Conservation (phyloP, 2,329 filamentous ascomycete genomes). For the Sordariomycetes sp. region DNA sequence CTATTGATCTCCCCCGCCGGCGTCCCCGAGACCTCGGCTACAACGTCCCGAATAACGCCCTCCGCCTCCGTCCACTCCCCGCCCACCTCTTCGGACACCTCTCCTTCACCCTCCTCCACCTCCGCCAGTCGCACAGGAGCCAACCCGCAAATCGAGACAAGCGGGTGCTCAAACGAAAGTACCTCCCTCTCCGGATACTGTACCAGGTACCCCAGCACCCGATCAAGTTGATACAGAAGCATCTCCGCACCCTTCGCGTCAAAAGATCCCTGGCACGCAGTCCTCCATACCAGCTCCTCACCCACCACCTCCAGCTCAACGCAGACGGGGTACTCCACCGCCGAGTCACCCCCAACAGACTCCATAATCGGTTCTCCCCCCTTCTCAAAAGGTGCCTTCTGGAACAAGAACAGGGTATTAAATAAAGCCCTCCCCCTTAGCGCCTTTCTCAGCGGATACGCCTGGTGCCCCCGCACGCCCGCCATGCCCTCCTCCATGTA, state of each 20-base stretch:
- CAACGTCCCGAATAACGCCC: conserved; percentile 29
- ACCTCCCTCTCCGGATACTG: conserved; percentile 33
- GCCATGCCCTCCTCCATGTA: conserved; percentile 64
- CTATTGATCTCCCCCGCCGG: conserved; percentile 45
- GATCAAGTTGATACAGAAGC: conserved; percentile 50
- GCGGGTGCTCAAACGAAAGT: conserved; percentile 38
- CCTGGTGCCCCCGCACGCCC: conserved; percentile 59
- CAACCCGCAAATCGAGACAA: conserved; percentile 57
- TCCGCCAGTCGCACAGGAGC: conserved; percentile 12
- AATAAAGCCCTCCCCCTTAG: conserved; percentile 38
- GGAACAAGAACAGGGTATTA: conserved; percentile 46
- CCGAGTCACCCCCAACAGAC: conserved; percentile 52
- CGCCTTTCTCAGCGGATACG: conserved; percentile 65
- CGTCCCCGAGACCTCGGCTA: conserved; percentile 50
- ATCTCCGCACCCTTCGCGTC: conserved; percentile 29
- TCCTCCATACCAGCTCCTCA: conserved; percentile 54
- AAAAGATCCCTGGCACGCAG: conserved; percentile 53
- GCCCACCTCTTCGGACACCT: not conserved
- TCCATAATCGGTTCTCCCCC: conserved; percentile 34
- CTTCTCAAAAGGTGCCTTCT: conserved; percentile 20
- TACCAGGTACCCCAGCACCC: conserved; percentile 46
- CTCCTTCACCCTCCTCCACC: not conserved
- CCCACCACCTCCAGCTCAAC: conserved; percentile 63
- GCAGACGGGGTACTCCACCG: conserved; percentile 73
- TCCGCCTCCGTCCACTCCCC: conserved; percentile 23